These are phyloP conservation scores for Colletotrichum endophyticum DNA, from an alignment of 2,329 filamentous ascomycete genomes.

Conservation along the genomic window DNA sequence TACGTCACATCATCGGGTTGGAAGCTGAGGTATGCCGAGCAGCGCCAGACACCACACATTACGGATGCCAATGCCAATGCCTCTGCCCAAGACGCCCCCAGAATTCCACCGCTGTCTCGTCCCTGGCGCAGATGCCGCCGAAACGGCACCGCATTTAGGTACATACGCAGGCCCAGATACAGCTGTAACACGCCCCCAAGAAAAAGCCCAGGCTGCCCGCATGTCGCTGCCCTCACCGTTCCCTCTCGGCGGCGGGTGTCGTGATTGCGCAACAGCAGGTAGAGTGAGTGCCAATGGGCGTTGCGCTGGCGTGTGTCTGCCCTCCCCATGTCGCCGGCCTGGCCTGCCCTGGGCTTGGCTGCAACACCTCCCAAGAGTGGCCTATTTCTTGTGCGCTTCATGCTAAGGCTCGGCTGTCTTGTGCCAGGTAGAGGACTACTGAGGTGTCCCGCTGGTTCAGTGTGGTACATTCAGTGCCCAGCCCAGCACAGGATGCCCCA, in stretches of 20 bases:
- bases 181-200: background rate
- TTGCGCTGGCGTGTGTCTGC: background rate
- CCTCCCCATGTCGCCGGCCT: background rate
- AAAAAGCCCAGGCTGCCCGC: background rate
- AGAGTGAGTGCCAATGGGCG: background rate
- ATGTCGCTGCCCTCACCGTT: background rate
- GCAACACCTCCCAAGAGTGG: background rate
- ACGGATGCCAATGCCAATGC: background rate
- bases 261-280: background rate
- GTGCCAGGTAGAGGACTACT: background rate
- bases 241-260: background rate
- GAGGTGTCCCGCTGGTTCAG: background rate
- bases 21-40: constrained; percentile 3
- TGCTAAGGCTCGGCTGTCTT: background rate
- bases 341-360: background rate
- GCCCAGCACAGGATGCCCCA: background rate
- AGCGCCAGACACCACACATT: no score
- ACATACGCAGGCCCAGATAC: background rate
- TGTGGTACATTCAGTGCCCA: background rate
- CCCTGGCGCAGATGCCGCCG: background rate
- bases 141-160: background rate
- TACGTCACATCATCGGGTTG: background rate
- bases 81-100: background rate
- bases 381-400: background rate
- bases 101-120: background rate